These are phyloP conservation scores for Echinochloa phyllopogon DNA, from an alignment of 176 grass and related monocot species.

Conservation along the genomic window DNA sequence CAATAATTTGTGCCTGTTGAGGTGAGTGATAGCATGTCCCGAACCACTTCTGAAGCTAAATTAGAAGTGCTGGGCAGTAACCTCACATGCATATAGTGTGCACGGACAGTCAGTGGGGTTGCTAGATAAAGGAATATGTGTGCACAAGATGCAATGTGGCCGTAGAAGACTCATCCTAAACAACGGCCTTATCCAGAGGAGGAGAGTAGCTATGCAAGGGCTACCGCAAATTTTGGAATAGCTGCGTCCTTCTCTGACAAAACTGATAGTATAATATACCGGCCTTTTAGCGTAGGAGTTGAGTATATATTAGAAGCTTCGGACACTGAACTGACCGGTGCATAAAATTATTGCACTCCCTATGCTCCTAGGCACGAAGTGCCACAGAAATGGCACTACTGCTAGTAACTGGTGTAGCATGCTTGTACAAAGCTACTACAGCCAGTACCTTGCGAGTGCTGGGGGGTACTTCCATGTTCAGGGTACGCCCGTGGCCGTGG, in stretches of 20 bases:
- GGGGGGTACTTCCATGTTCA: not conserved
- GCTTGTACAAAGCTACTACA: not conserved
- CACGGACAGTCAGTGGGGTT: slow-evolving; percentile 1
- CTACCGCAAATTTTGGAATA: not conserved
- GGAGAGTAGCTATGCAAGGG: not conserved
- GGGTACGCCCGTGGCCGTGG: not conserved
- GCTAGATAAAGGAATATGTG: not conserved
- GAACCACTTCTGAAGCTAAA: not conserved
- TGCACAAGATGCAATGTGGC: not conserved
- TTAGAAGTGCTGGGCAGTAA: not conserved
- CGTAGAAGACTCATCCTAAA: not conserved
- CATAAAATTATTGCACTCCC: slow-evolving; percentile 36
- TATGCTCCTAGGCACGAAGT: not conserved
- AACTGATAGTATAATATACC: not conserved
- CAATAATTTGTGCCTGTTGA: slow-evolving; percentile 29
- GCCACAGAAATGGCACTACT: slow-evolving; percentile 41
- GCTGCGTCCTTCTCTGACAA: slow-evolving; percentile 19
- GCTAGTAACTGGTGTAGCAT: not conserved
- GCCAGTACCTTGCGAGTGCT: not conserved
- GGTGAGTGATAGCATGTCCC: not conserved
- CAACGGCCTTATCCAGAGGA: not conserved
- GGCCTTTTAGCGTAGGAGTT: not conserved
- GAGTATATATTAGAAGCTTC: slow-evolving; percentile 56
- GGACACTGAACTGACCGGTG: slow-evolving; percentile 43
- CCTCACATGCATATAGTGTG: slow-evolving; percentile 2